phyloP scores from a whole-genome alignment of 192 early-diverging fungal genomes.

The Podila epigama region DNA sequence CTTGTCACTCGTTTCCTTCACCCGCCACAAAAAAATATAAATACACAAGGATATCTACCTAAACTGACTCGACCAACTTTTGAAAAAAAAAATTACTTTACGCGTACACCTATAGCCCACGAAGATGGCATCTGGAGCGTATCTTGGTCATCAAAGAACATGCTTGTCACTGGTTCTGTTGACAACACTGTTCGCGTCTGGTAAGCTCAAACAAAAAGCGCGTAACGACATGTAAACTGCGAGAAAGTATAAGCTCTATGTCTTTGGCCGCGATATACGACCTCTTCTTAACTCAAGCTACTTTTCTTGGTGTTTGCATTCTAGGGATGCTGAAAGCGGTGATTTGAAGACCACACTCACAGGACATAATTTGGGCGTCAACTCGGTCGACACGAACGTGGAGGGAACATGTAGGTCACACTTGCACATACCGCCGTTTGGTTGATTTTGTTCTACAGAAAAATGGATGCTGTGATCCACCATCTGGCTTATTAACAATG shows the following conservation, averaged over 20 bases:
- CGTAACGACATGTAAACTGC: not conserved
- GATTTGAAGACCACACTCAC: conserved; percentile 62
- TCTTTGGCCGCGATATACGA: too few species aligned
- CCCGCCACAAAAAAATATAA: not conserved
- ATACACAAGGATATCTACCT: not conserved
- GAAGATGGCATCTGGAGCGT: conserved; percentile 85
- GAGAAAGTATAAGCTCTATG: not conserved
- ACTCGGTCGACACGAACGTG: conserved; percentile 71
- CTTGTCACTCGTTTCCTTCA: not conserved
- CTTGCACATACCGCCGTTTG: too few species aligned
- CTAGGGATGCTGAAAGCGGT: conserved; percentile 69
- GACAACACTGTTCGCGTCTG: conserved; percentile 85
- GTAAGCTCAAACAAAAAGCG: conserved; percentile 47
- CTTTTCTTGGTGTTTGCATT: not conserved
- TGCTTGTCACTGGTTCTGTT: conserved; percentile 76
- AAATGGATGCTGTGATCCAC: too few species aligned
- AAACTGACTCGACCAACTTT: not conserved
- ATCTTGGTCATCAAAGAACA: conserved; percentile 73
- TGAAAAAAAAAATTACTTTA: not conserved
- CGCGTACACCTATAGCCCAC: conserved; percentile 63
- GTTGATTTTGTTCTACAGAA: too few species aligned
- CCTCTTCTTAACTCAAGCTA: too few species aligned
- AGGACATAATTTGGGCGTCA: conserved; percentile 82
- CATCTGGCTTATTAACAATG: too few species aligned
- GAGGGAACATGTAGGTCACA: conserved; percentile 60